Evolutionary conservation across 257 asterid genomes (phyloP), one percentile per base, ranked within the genome.

Genomic region (Catharanthus roseus): DNA sequence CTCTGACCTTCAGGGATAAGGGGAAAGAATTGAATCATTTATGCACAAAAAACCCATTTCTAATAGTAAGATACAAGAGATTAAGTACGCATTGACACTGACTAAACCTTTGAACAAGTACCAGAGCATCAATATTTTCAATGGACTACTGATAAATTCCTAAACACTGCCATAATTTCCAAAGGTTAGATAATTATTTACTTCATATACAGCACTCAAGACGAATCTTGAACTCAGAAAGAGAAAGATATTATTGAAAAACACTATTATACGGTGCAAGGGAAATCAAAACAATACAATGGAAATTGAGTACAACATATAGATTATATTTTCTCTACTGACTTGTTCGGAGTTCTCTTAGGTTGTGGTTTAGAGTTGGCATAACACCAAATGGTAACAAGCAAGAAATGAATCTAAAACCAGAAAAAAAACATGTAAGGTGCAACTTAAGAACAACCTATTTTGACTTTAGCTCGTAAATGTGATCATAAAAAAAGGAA

Each of bases 1-100:
- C 87, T 76, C 92, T 84, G 23, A 90, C 92, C 98, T 93, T 73
- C 51, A 47, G 28, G 53, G 28, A 24, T 28, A 66, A 34, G 21
- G 51, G 23, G 72, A 53, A 67, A 61, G 16, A 41, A 38, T 15
- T 19, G 53, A 36, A 47, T 29, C 69, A 36, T 42, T 44, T 33
- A 18, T 47, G 54, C 24, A 67, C 26, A 1, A n/a, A 9, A 13
- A 10, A 41, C 18, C 41, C 16, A 13, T 60, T 1, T 58, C 39
- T 42, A n/a, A 31, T 3, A 31, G 18, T 18, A 15, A 33, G 5
- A 28, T 18, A 16, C 15, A 33, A 6, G 44, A 31, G 6, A 60
- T 18, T 6, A 60, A 31, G 67, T 3, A 26, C 6, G 47, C 36
- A 73, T 1, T 42, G 50, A 65, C 47, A 4, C 38, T 18, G 9